Evolutionary conservation across 306 rosid genomes (phyloP), one percentile per base, ranked within the genome.

Genomic region (Echinosophora koreensis): DNA sequence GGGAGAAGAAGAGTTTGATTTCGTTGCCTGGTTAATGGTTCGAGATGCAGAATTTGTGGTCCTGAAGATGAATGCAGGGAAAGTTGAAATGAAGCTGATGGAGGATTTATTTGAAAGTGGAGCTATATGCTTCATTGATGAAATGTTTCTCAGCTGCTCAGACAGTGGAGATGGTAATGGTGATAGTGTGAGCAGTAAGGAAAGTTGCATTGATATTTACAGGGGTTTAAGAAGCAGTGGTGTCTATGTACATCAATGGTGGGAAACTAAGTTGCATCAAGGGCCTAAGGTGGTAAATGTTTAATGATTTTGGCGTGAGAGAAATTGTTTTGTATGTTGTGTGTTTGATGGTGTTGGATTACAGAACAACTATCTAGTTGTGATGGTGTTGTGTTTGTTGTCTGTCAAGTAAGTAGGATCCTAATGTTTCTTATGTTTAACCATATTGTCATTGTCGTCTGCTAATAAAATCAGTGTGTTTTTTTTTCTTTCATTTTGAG

Each of bases 231-330:
- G 97, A 61, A 75, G 74, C 85, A 85, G 74, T 50, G 97, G 98
- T 32, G 92, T 95, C 50, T 92, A 77, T 89, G 97, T 90, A 50
- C 98, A 95, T 86, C 98, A 95, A 66, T 90, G 91, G 96, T 92
- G 94, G 92, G 90, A 63, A 79, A 57, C 76, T 64, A 66, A 66
- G 13, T 14, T 50, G 84, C 66, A 35, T 60, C 39, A 27, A 59
- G 80, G 17, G 72, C 6, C 62, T 72, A 32, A 16, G 14, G 14
- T 73, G 51, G 42, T 44, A 18, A 9, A 79, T 18, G 77, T 13
- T 74, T 10, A 44, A 18, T 77, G 62, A 82, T 62, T 64, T 15
- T 47, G 2, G 62, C 9, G 28, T 56, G 44, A 51, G n/a, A 64
- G 14, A 28, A 30, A 50, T 76, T 68, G 59, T 68, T 0, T 0